Percentiles rank a stretch among this genome's conserved stretches.
These are phyloP conservation scores for Aspergillus awamori DNA, from an alignment of 2,329 filamentous ascomycete genomes.

Conservation along the genomic window DNA sequence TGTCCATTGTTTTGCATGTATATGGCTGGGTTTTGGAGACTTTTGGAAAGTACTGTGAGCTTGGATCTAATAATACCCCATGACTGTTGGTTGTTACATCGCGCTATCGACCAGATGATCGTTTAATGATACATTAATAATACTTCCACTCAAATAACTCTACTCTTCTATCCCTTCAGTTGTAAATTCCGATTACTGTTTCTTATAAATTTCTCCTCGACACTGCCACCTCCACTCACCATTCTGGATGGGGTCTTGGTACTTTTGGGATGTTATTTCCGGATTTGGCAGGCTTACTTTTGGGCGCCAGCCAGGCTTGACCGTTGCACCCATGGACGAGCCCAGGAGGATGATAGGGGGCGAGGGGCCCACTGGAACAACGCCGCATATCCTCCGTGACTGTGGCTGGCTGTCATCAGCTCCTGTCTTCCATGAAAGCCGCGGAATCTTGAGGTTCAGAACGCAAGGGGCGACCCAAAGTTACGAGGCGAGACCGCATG, in stretches of 20 bases:
- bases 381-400: slow-evolving; percentile 14
- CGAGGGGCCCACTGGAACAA: not conserved
- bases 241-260: too few species aligned
- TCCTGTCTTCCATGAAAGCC: slow-evolving; percentile 5
- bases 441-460: slow-evolving; percentile 16
- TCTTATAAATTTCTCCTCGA: not conserved
- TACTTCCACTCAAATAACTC: not conserved
- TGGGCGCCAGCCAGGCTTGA: not conserved
- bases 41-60: slow-evolving; percentile 8
- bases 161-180: not conserved
- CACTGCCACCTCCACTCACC: too few species aligned
- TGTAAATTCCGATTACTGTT: not conserved
- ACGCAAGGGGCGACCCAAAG: slow-evolving; percentile 16
- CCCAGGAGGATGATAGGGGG: too few species aligned
- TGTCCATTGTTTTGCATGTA: slow-evolving; percentile 17
- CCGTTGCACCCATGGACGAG: not conserved
- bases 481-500: slow-evolving; percentile 4
- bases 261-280: not conserved
- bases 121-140: slow-evolving; percentile 6
- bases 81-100: slow-evolving; percentile 15
- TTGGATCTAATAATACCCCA: slow-evolving; percentile 30
- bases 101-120: slow-evolving; percentile 4
- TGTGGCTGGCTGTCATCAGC: slow-evolving; percentile 23
- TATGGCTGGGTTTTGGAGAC: slow-evolving; percentile 11
- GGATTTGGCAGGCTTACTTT: not conserved